Evolutionary conservation across 2,329 filamentous ascomycete genomes (phyloP).

Genomic region (Diplodia sapinea): DNA sequence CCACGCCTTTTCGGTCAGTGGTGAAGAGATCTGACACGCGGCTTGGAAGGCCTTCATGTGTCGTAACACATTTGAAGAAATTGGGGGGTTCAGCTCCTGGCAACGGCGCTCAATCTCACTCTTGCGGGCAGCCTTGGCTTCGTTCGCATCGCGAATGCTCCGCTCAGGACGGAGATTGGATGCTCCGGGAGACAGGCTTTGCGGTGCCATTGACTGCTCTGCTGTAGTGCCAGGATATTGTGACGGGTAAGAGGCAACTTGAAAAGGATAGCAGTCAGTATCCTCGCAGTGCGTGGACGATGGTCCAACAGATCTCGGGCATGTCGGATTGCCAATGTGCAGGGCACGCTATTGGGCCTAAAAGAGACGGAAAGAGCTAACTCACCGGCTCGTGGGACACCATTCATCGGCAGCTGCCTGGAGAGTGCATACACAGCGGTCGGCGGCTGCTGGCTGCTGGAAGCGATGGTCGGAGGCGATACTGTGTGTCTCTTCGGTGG

Average conservation of each 20-base stretch:
- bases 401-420: conserved; percentile 30
- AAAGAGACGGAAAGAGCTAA: background rate
- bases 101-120: conserved; percentile 75
- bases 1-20: conserved; percentile 74
- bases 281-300: conserved; percentile 23
- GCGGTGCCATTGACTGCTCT: conserved; percentile 43
- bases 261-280: conserved; percentile 25
- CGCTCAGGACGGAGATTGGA: conserved; percentile 52
- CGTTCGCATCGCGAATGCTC: conserved; percentile 67
- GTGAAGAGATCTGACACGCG: conserved; percentile 70
- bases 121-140: conserved; percentile 68
- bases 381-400: conserved; percentile 29
- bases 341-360: background rate
- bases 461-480: conserved; percentile 3
- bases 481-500: background rate
- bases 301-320: background rate
- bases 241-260: conserved; percentile 39
- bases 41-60: conserved; percentile 77
- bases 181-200: conserved; percentile 37
- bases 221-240: conserved; percentile 44
- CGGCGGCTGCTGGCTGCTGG: conserved; percentile 13
- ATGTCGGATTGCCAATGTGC: background rate
- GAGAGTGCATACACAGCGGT: background rate
- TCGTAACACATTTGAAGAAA: conserved; percentile 66
- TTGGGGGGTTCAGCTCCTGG: conserved; percentile 67